Conservation (phyloP, 139 green algal species). For the Volvox africanus region DNA sequence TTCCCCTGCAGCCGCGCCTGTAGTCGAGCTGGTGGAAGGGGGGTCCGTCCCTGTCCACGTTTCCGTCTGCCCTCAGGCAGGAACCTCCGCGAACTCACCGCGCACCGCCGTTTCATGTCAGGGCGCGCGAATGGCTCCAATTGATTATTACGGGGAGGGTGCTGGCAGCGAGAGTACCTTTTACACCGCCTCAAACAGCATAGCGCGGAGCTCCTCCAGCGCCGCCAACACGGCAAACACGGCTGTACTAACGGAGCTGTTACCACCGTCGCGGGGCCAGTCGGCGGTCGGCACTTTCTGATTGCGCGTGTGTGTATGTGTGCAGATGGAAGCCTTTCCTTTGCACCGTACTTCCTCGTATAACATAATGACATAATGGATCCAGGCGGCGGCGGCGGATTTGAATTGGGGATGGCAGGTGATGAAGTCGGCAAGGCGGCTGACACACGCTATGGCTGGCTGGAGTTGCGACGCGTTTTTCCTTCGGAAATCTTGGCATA, state of each 20-base stretch:
- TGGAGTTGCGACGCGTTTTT: no score
- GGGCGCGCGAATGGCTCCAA: neutral
- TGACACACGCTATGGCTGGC: no score
- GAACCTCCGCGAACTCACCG: neutral
- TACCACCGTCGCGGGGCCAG: neutral
- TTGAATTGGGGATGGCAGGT: no score
- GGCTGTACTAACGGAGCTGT: neutral
- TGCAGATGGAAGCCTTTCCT: no score
- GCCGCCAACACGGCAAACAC: neutral
- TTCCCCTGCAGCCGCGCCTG: neutral
- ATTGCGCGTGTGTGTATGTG: neutral
- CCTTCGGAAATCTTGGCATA: no score
- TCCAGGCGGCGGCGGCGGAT: no score
- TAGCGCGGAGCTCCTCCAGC: neutral
- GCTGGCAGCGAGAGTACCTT: neutral
- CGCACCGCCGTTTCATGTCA: neutral
- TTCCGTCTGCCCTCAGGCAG: neutral
- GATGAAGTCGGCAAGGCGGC: no score
- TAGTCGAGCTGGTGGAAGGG: neutral
- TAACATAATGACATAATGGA: no score
- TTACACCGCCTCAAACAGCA: neutral
- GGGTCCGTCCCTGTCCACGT: neutral
- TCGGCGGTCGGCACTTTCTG: neutral
- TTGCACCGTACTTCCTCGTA: no score
- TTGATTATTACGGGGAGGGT: neutral